phyloP scores from a whole-genome alignment of 2,329 filamentous ascomycete genomes.

The Hypoxylon sp. region DNA sequence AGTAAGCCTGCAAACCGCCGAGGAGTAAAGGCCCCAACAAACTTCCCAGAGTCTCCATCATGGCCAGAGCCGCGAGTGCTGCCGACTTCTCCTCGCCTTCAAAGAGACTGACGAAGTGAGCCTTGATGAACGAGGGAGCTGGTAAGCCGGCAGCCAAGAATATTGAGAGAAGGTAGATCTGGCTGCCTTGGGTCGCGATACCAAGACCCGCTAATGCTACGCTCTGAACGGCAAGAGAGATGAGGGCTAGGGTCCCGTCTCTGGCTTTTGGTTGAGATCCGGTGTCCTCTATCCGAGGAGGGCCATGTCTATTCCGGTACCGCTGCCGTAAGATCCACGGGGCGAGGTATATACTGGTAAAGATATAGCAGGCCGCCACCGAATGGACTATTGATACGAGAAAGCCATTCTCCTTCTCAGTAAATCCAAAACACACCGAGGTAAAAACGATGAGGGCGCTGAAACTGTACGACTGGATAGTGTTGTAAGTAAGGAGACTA shows the following conservation, averaged over 20 bases:
- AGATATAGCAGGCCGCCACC: constrained; percentile 1
- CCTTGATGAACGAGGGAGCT: constrained; percentile 7
- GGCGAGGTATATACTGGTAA: not conserved
- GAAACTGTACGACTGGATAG: constrained; percentile 7
- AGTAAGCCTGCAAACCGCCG: constrained; percentile 8
- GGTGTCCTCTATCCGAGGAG: no score
- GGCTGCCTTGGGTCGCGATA: not conserved
- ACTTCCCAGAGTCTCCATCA: constrained; percentile 19
- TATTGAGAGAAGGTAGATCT: constrained; percentile 2
- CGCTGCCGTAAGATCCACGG: not conserved
- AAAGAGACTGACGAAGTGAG: constrained; percentile 1
- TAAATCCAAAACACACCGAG: constrained; percentile 1
- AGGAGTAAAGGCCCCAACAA: constrained; percentile 14
- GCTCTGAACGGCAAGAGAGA: not conserved
- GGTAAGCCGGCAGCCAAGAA: constrained; percentile 14
- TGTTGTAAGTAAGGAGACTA: constrained; percentile 1
- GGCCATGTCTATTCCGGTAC: no score
- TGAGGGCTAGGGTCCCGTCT: not conserved
- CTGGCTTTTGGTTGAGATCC: not conserved
- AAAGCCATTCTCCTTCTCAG: constrained; percentile 6
- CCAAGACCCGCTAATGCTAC: not conserved
- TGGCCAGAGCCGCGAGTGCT: constrained; percentile 9
- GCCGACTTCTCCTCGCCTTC: not conserved
- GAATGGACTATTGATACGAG: constrained; percentile 2
- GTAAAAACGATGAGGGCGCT: constrained; percentile 2